Evolutionary conservation across 495 filamentous ascomycete species (phyloP).

Genomic region (Daldinia vernicosa): DNA sequence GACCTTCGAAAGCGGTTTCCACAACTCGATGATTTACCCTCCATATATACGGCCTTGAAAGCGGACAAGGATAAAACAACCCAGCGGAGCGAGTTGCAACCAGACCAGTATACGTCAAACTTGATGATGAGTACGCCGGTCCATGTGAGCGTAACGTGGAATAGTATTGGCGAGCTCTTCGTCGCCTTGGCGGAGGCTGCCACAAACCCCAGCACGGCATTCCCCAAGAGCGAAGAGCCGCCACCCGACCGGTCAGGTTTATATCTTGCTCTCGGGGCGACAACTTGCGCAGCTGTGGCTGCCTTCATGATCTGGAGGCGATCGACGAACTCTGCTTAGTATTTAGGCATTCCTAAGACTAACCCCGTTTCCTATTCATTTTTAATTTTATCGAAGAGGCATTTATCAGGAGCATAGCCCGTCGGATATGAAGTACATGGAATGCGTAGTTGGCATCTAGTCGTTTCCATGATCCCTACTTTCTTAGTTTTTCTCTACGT

Average conservation of each 20-base stretch:
- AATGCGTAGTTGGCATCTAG: conserved; percentile 19
- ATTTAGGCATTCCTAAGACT: conserved; percentile 6
- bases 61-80: conserved; percentile 94
- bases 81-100: conserved; percentile 88
- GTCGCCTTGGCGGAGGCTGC: conserved; percentile 87
- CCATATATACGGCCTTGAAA: conserved; percentile 91
- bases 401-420: conserved; percentile 22
- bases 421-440: conserved; percentile 12
- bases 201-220: conserved; percentile 84
- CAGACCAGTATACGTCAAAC: conserved; percentile 85
- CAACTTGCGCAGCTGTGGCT: conserved; percentile 81
- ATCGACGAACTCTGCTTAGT: conserved; percentile 53
- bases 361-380: conserved; percentile 12
- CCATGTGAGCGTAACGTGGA: conserved; percentile 94
- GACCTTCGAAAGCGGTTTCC: conserved; percentile 78
- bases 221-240: conserved; percentile 86
- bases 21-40: conserved; percentile 84
- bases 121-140: conserved; percentile 85
- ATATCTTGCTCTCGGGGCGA: conserved; percentile 85
- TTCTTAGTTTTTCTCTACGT: conserved; percentile 19
- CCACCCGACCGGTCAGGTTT: conserved; percentile 80
- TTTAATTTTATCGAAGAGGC: conserved; percentile 26
- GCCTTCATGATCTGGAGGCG: conserved; percentile 75
- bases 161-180: conserved; percentile 88
- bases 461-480: conserved; percentile 10